These are phyloP conservation scores for Onygenales sp. DNA, from an alignment of 2,329 filamentous ascomycete genomes.

Conservation along the genomic window DNA sequence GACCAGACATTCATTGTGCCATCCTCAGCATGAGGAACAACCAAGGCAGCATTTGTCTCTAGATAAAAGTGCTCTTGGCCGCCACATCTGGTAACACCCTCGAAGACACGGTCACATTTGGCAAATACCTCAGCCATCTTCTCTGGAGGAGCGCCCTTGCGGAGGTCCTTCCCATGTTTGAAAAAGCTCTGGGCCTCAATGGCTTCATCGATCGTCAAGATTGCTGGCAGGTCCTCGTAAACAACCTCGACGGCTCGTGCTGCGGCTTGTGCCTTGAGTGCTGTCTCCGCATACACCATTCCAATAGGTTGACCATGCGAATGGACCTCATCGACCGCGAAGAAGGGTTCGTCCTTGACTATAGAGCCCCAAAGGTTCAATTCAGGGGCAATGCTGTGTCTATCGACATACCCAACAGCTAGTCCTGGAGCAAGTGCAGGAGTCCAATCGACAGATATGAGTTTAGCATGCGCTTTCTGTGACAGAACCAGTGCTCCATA, in stretches of 20 bases:
- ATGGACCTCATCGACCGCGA: slow-evolving; percentile 71
- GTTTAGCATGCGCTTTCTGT: slow-evolving; percentile 68
- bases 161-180: slow-evolving; percentile 63
- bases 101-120: slow-evolving; percentile 65
- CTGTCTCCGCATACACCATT: slow-evolving; percentile 65
- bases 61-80: slow-evolving; percentile 90
- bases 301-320: slow-evolving; percentile 79
- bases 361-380: slow-evolving; percentile 78
- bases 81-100: slow-evolving; percentile 66
- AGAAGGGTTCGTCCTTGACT: slow-evolving; percentile 65
- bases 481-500: slow-evolving; percentile 74
- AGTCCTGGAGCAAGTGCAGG: slow-evolving; percentile 66
- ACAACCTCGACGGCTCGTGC: slow-evolving; percentile 68
- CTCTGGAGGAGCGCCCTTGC: slow-evolving; percentile 49
- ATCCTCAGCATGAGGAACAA: slow-evolving; percentile 72
- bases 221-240: slow-evolving; percentile 73
- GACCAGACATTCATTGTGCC: slow-evolving; percentile 81
- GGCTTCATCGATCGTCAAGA: slow-evolving; percentile 82
- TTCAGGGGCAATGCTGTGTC: slow-evolving; percentile 60
- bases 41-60: slow-evolving; percentile 73
- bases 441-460: slow-evolving; percentile 63
- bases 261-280: slow-evolving; percentile 60
- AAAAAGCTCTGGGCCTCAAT: slow-evolving; percentile 75
- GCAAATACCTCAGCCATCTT: slow-evolving; percentile 59
- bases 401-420: slow-evolving; percentile 68